Conservation (phyloP, 257 asterid species). For the Gynochthodes officinalis region DNA sequence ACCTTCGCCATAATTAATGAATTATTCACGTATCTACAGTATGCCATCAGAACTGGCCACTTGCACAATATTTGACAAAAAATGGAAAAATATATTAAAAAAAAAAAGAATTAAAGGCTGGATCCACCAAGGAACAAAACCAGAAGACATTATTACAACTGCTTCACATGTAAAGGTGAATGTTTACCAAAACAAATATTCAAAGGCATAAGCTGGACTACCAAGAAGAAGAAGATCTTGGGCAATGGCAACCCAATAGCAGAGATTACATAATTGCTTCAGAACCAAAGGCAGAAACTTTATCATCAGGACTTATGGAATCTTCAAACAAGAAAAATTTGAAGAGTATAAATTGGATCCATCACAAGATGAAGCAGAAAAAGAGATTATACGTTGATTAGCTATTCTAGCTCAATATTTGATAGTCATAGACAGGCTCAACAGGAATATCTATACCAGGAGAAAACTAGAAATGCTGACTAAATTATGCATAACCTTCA, state of each 20-base stretch:
- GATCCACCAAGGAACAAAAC: neutral
- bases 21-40: neutral
- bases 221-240: neutral
- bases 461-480: neutral
- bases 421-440: neutral
- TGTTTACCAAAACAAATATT: neutral
- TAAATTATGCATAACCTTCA: neutral
- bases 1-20: neutral
- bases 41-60: neutral
- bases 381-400: neutral
- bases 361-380: neutral
- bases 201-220: neutral
- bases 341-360: neutral
- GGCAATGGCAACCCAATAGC: slow-evolving; percentile 5
- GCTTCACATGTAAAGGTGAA: neutral
- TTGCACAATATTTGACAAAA: neutral
- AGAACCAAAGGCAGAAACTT: neutral
- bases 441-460: neutral
- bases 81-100: neutral
- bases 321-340: neutral
- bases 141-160: neutral
- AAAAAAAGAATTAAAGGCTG: neutral
- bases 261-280: slow-evolving; percentile 12
- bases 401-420: neutral
- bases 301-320: neutral